Base-by-base conservation (phyloP, 1,139 yeast genomes). In the Zhuliangozyma blackwelliae region DNA sequence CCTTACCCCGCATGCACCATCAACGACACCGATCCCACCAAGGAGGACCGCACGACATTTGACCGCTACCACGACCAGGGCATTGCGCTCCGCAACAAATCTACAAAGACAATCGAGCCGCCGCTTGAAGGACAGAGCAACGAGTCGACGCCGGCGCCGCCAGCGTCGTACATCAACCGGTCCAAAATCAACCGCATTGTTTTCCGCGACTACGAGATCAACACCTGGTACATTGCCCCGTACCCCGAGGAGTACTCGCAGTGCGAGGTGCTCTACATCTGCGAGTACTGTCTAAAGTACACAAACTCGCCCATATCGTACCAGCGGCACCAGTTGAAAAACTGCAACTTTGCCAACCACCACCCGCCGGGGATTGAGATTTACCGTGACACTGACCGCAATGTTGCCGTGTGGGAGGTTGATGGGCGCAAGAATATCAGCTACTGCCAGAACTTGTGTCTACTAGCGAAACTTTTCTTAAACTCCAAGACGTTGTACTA, bases 341-440 rank as follows among this genome's bases (percentile, higher is more conserved):
- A 95, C 57, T 77, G 77, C 40, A 66, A 64, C 44, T 45, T 56
- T 37, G 65, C 76, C 23, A 61, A 70, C 41, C 67, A 65, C 37
- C 83, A 78, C 46, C 97, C 97, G 0, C 97, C 97, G 0, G 98
- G 98, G 0, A 72, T 77, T 40, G 97, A 92, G 55, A 87, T 92
- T 10, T 92, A 92, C 54, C 70, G 96, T 30, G 86, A 82, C 46
- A 27, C 42, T 4, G 44, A 36, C 1, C 70, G 72, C 2, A 64
- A 66, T 12, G 64, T 83, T 5, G 78, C 94, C 10, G 68, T 92
- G 12, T 92, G 92, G 79, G 97, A 92, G 58, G 83, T 92, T 16
- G 97, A 92, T 55, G 98, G 98, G 0, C 69, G 94, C 31, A 85
- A 84, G 47, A 82, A 85, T 49, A 81, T 84, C 22, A 67, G 72